Evolutionary conservation across 2,329 filamentous ascomycete species (phyloP), one percentile per base, ranked within the genome.

Genomic region (Penicillium sp.): DNA sequence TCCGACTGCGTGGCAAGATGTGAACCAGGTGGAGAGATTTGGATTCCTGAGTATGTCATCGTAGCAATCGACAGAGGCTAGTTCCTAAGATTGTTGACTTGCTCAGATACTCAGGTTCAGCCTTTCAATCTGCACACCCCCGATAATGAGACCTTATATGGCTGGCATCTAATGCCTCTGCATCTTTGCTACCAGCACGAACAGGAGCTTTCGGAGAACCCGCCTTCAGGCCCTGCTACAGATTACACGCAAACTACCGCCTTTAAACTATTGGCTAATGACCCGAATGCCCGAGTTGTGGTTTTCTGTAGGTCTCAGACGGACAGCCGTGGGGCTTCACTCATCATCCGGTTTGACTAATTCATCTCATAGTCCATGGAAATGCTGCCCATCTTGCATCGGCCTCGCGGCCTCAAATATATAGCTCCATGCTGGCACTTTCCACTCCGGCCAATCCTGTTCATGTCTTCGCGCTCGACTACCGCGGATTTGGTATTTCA

Each of bases 331-430:
- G n/a, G 18, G 9, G 20, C 12, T n/a, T 13, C n/a, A 2, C 13
- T n/a, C 2, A n/a, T 3, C 8, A 37, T 3, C 13, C 40, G 2
- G 6, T 10, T 49, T 62, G 51, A 56, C 47, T 51, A 54, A 54
- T 13, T 46, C 26, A 27, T 7, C 12, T 12, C 26, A 21, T 26
- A 70, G 69, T 77, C 60, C 74, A 80, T 59, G 71, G 73, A 79
- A 97, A 97, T 70, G 91, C 91, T 27, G 93, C 90, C 4, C 90
- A 95, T 63, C 72, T 97, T 24, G 91, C 88, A 15, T 89, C 95
- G 69, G 85, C 84, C 53, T 82, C 86, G 68, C 85, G 93, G 13
- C 87, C 91, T 2, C 80, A 85, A 26, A 88, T 85, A 50, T 95
- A 95, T 69, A 90, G 91, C 61, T 81, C 86, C 37, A 77, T 96